These are phyloP conservation scores for Hericium alpestre DNA, from an alignment of 768 basidiomycete species.

Conservation along the genomic window DNA sequence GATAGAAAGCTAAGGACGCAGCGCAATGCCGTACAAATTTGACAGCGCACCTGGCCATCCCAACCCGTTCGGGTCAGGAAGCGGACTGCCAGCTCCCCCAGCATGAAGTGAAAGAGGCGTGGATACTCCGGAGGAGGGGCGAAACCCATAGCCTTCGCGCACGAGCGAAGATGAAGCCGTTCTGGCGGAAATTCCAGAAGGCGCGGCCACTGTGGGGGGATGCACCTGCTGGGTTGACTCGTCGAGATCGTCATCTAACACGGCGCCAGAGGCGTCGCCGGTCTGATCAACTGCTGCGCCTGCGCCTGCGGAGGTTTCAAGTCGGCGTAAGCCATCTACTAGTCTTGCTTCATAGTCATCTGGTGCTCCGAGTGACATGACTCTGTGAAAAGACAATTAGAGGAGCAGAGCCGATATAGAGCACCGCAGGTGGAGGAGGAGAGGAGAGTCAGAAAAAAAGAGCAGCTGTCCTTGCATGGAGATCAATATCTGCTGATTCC, in stretches of 20 bases:
- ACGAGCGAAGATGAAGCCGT: constrained; percentile 13
- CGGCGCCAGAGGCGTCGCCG: neutral
- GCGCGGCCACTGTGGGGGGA: neutral
- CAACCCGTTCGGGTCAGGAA: constrained; percentile 58
- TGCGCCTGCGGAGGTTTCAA: neutral
- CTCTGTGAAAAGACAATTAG: no score
- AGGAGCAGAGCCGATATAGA: no score
- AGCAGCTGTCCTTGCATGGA: neutral
- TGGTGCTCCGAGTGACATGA: neutral
- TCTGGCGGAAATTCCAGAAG: neutral
- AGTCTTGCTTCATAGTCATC: neutral
- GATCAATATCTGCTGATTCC: no score
- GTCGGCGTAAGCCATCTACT: neutral
- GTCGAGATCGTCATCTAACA: neutral
- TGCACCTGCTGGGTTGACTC: neutral
- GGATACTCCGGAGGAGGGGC: constrained; percentile 53
- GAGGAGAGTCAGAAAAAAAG: neutral
- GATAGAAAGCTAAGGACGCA: neutral
- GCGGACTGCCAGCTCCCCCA: constrained; percentile 23
- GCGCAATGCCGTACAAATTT: constrained; percentile 5
- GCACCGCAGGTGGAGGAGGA: no score
- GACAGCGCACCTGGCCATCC: constrained; percentile 77
- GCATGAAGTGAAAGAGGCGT: constrained; percentile 40
- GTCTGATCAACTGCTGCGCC: neutral
- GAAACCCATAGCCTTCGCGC: constrained; percentile 78